Percentiles rank a stretch among this genome's conserved stretches.
phyloP scores from a whole-genome alignment of 169 alveolate genomes.

The Cyclospora cayetanensis region DNA sequence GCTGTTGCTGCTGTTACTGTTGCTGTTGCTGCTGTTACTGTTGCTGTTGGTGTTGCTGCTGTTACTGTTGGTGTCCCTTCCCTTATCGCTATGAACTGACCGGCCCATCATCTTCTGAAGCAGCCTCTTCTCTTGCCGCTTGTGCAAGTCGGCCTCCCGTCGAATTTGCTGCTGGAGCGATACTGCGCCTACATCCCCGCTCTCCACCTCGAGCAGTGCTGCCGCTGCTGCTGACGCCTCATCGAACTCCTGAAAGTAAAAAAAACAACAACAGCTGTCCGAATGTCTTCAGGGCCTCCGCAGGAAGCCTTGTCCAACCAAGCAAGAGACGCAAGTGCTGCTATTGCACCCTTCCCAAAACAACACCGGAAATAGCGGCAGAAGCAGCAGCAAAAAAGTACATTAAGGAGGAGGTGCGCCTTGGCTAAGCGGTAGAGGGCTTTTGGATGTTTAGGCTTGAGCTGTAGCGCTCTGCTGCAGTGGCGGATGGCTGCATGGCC shows the following conservation, averaged over 20 bases:
- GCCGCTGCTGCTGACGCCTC: slow-evolving; percentile 32
- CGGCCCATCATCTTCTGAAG: slow-evolving; percentile 1
- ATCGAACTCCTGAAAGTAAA: background rate
- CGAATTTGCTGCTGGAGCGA: slow-evolving; percentile 8
- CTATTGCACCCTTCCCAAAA: background rate
- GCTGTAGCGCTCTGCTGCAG: slow-evolving; percentile 52
- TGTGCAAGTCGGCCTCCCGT: background rate
- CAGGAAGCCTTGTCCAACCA: background rate
- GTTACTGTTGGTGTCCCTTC: background rate
- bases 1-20: too few relatives aligned
- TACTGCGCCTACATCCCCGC: background rate
- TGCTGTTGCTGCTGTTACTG: background rate
- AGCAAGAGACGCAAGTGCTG: background rate
- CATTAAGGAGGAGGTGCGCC: slow-evolving; percentile 46
- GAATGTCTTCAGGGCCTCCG: background rate
- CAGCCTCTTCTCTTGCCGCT: slow-evolving; percentile 13
- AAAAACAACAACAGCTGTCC: background rate
- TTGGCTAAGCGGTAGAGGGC: slow-evolving; percentile 52
- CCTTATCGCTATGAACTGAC: background rate
- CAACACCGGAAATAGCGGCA: background rate
- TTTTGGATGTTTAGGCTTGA: background rate
- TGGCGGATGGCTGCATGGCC: slow-evolving; percentile 10
- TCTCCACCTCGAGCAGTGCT: background rate
- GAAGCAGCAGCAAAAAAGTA: slow-evolving; percentile 10
- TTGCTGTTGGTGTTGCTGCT: background rate